Evolutionary conservation across 352 stramenopile species (phyloP).

Genomic region (Phytophthora agathidicida): DNA sequence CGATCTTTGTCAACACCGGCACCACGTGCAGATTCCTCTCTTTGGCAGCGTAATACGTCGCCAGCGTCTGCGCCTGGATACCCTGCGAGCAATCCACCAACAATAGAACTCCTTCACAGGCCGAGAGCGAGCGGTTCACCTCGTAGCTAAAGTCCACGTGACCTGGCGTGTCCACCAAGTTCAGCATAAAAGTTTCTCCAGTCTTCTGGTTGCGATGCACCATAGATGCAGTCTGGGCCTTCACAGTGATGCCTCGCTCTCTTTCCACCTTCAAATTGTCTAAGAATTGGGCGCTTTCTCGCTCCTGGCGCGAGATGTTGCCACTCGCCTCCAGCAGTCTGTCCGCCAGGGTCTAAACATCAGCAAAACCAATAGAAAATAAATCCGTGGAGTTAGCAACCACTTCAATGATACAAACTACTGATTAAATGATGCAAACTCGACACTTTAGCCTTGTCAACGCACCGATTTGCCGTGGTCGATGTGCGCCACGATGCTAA

Average conservation of each 20-base stretch:
- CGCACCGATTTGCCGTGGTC: constrained; percentile 92
- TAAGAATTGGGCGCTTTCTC: constrained; percentile 84
- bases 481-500: constrained; percentile 92
- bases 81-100: constrained; percentile 98
- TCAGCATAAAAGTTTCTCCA: constrained; percentile 92
- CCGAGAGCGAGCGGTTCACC: constrained; percentile 94
- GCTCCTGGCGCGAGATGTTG: constrained; percentile 88
- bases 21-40: constrained; percentile 97
- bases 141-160: constrained; percentile 99
- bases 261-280: constrained; percentile 96
- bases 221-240: constrained; percentile 98
- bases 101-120: constrained; percentile 98
- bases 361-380: constrained; percentile 16
- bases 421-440: neutral
- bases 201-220: constrained; percentile 78
- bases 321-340: constrained; percentile 89
- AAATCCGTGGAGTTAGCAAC: constrained; percentile 1
- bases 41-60: constrained; percentile 95
- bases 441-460: constrained; percentile 14
- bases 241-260: constrained; percentile 99
- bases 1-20: constrained; percentile 98
- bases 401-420: neutral
- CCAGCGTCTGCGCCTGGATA: constrained; percentile 98
- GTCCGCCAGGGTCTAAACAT: constrained; percentile 84
- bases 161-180: constrained; percentile 97